Percentiles rank a stretch among this genome's conserved stretches.
Evolutionary conservation across 2,329 filamentous ascomycete species (phyloP).

Genomic region (Cryphonectria naterciae): DNA sequence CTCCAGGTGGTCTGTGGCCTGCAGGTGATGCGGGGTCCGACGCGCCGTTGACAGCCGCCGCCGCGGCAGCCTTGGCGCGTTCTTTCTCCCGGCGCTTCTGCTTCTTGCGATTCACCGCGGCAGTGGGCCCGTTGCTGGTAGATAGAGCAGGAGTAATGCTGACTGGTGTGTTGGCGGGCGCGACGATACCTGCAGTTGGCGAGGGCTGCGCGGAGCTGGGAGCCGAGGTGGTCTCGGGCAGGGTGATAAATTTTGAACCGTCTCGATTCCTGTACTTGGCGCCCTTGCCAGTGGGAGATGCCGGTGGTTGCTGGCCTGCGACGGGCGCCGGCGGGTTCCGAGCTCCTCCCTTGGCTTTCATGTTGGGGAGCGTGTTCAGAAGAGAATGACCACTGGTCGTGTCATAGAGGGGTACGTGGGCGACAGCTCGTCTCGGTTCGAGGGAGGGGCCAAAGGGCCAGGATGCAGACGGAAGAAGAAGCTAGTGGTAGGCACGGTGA

Average conservation of each 20-base stretch:
- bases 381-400: conserved; percentile 13
- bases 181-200: conserved; percentile 46
- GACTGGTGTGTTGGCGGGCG: conserved; percentile 38
- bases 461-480: background rate
- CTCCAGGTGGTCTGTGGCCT: conserved; percentile 41
- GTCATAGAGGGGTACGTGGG: conserved; percentile 25
- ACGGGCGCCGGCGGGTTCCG: conserved; percentile 35
- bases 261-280: conserved; percentile 71
- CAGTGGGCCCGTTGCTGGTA: conserved; percentile 33
- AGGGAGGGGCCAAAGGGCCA: conserved; percentile 15
- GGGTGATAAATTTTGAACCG: conserved; percentile 70
- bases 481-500: background rate
- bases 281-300: conserved; percentile 54
- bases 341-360: conserved; percentile 39
- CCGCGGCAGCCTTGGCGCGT: conserved; percentile 67
- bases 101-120: conserved; percentile 85
- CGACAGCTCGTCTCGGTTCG: conserved; percentile 27
- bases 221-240: conserved; percentile 53
- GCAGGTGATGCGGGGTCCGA: conserved; percentile 41
- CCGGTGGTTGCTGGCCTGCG: conserved; percentile 55
- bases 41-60: conserved; percentile 46
- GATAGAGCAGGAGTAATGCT: conserved; percentile 32
- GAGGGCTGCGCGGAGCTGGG: conserved; percentile 57
- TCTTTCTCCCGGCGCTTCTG: conserved; percentile 90
- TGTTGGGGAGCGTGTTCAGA: conserved; percentile 19